These are phyloP conservation scores for Colletotrichum sp. DNA, from an alignment of 2,329 filamentous ascomycete genomes.

Conservation along the genomic window DNA sequence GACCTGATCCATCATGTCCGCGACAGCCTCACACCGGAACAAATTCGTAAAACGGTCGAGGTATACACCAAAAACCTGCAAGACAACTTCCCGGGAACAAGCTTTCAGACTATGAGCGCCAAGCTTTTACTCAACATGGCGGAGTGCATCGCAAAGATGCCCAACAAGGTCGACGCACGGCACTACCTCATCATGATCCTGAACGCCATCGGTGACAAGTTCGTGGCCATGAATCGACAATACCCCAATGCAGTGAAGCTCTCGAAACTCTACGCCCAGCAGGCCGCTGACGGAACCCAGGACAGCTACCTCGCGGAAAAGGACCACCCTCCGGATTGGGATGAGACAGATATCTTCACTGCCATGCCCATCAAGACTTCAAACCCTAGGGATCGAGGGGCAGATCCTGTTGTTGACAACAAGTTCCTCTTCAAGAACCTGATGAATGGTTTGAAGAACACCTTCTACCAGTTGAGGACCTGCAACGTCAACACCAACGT, in stretches of 20 bases:
- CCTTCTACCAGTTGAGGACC: conserved; percentile 91
- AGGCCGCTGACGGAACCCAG: conserved; percentile 63
- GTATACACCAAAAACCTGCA: conserved; percentile 97
- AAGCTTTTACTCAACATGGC: conserved; percentile 98
- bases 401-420: conserved; percentile 93
- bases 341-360: conserved; percentile 96
- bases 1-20: conserved; percentile 97
- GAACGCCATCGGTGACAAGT: conserved; percentile 97
- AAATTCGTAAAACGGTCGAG: conserved; percentile 94
- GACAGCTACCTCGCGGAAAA: conserved; percentile 88
- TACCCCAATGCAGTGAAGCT: conserved; percentile 95
- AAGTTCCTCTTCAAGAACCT: conserved; percentile 98
- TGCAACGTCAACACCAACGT: conserved; percentile 78
- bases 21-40: conserved; percentile 84
- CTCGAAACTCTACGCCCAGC: conserved; percentile 76
- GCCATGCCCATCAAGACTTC: conserved; percentile 96
- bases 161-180: conserved; percentile 90
- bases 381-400: conserved; percentile 85
- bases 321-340: conserved; percentile 86
- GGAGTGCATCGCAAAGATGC: conserved; percentile 93
- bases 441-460: conserved; percentile 93
- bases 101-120: conserved; percentile 99
- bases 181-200: conserved; percentile 97
- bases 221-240: conserved; percentile 96
- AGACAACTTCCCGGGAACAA: conserved; percentile 95